Conservation (phyloP, 2,329 filamentous ascomycete species). For the Sporothrix schenckii region DNA sequence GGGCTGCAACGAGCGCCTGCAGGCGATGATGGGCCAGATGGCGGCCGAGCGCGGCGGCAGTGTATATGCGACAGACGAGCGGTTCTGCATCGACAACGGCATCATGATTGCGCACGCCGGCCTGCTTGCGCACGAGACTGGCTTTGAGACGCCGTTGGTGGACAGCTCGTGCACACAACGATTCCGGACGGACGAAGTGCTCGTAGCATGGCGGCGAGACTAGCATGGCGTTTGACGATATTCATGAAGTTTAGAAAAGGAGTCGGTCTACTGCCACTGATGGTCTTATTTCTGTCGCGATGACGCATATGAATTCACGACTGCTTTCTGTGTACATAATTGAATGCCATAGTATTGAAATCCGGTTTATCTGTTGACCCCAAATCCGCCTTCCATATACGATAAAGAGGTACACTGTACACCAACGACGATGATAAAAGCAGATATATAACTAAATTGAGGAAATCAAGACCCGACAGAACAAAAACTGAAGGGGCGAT, state of each 20-base stretch:
- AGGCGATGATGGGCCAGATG: conserved; percentile 99
- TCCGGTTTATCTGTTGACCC: neutral
- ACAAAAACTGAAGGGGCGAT: neutral
- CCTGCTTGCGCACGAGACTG: conserved; percentile 78
- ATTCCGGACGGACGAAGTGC: conserved; percentile 80
- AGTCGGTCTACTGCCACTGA: neutral
- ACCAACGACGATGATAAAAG: neutral
- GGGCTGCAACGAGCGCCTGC: conserved; percentile 89
- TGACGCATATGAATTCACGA: neutral
- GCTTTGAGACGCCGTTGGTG: conserved; percentile 73
- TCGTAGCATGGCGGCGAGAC: conserved; percentile 73
- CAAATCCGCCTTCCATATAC: conserved; percentile 20
- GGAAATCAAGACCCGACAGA: neutral
- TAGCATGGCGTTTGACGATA: conserved; percentile 38
- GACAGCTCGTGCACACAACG: conserved; percentile 85
- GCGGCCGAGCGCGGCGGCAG: conserved; percentile 83
- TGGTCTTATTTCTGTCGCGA: neutral
- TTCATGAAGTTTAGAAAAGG: conserved; percentile 1
- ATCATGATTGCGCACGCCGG: conserved; percentile 99
- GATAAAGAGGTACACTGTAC: neutral
- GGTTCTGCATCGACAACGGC: conserved; percentile 98
- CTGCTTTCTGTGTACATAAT: neutral
- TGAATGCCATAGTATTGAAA: neutral
- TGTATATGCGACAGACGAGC: conserved; percentile 92
- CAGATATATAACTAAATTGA: neutral